A percentile compares a stretch with the other conserved stretches of the same genome.
These are phyloP conservation scores for Annulohypoxylon nitens DNA, from an alignment of 495 filamentous ascomycete genomes.

Conservation along the genomic window DNA sequence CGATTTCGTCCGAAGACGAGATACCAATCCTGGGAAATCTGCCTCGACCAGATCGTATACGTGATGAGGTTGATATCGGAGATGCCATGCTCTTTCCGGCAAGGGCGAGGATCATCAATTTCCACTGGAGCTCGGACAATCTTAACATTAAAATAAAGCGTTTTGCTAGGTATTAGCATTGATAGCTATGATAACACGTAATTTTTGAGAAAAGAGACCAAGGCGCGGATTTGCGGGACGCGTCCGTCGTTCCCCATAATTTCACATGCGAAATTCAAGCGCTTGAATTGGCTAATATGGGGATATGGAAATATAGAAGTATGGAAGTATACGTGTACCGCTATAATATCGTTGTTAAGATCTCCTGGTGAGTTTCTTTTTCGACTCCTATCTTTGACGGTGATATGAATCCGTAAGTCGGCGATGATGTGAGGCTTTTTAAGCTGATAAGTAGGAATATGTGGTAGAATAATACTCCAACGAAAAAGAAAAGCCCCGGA, in stretches of 20 bases:
- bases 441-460: neutral
- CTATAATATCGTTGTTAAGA: slow-evolving; percentile 26
- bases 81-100: slow-evolving; percentile 15
- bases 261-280: slow-evolving; percentile 41
- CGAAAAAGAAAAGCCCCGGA: slow-evolving; percentile 1
- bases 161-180: slow-evolving; percentile 34
- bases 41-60: slow-evolving; percentile 20
- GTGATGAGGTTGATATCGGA: slow-evolving; percentile 27
- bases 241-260: slow-evolving; percentile 44
- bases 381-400: neutral
- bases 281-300: slow-evolving; percentile 26
- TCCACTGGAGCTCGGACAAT: slow-evolving; percentile 19
- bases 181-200: slow-evolving; percentile 32
- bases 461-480: slow-evolving; percentile 3
- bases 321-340: slow-evolving; percentile 12
- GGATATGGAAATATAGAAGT: neutral
- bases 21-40: slow-evolving; percentile 20
- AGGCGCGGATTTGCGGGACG: slow-evolving; percentile 39
- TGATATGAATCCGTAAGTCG: neutral
- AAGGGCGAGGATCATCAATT: slow-evolving; percentile 13
- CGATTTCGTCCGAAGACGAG: slow-evolving; percentile 24
- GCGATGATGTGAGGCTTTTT: slow-evolving; percentile 16
- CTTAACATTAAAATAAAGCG: neutral
- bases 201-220: slow-evolving; percentile 28
- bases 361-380: slow-evolving; percentile 7